phyloP scores from a whole-genome alignment of 2,329 filamentous ascomycete genomes.

The Cordyceps cateniannulata region DNA sequence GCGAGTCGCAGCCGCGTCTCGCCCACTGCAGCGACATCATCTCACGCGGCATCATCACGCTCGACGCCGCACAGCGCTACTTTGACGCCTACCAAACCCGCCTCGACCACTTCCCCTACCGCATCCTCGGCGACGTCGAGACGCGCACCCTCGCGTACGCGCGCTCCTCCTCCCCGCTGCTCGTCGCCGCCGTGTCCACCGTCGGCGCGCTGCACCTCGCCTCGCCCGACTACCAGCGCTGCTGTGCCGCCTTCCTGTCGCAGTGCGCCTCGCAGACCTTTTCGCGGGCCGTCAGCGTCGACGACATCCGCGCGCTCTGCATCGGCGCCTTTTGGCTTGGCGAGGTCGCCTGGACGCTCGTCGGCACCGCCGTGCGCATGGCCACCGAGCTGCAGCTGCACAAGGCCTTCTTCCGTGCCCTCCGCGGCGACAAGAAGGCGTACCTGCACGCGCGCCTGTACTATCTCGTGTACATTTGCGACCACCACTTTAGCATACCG shows the following conservation, averaged over 20 bases:
- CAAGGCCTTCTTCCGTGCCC: slow-evolving; percentile 43
- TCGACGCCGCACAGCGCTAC: slow-evolving; percentile 6
- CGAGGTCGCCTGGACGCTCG: slow-evolving; percentile 55
- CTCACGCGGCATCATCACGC: slow-evolving; percentile 10
- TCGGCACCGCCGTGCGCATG: slow-evolving; percentile 51
- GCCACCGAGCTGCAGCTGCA: slow-evolving; percentile 50
- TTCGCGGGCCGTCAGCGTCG: slow-evolving; percentile 39
- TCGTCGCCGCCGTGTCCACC: slow-evolving; percentile 13
- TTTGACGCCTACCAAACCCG: slow-evolving; percentile 13
- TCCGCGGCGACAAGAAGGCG: slow-evolving; percentile 39
- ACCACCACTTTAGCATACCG: slow-evolving; percentile 27
- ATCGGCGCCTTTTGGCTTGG: slow-evolving; percentile 59
- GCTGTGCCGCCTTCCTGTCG: slow-evolving; percentile 12
- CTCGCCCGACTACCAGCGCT: slow-evolving; percentile 5
- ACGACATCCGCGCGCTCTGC: slow-evolving; percentile 53
- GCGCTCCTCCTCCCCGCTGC: slow-evolving; percentile 8
- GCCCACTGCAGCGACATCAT: slow-evolving; percentile 8
- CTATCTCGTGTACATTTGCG: slow-evolving; percentile 38
- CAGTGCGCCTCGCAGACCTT: slow-evolving; percentile 11
- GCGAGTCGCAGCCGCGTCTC: not conserved
- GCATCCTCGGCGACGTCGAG: slow-evolving; percentile 10
- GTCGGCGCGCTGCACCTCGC: slow-evolving; percentile 13
- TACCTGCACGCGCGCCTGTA: slow-evolving; percentile 51
- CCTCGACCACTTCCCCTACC: slow-evolving; percentile 13
- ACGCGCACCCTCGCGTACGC: slow-evolving; percentile 5